Evolutionary conservation across 1,139 yeast genomes (phyloP).

Genomic region (Saccharomyces pastorianus): DNA sequence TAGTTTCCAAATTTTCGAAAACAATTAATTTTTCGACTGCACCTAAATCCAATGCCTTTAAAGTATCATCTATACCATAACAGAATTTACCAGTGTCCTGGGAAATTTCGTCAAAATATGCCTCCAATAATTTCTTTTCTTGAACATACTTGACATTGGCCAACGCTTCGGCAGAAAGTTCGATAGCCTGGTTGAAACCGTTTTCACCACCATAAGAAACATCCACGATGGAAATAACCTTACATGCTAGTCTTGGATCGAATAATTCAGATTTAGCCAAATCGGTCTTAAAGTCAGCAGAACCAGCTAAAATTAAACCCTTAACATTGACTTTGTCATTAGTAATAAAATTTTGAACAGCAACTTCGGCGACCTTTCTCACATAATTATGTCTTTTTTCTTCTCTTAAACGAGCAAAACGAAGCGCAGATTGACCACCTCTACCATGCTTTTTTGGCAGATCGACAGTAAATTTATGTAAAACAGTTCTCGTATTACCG

Average conservation of each 20-base stretch:
- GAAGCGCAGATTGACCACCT: slow-evolving; percentile 99
- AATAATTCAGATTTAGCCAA: slow-evolving; percentile 86
- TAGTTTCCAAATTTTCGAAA: slow-evolving; percentile 78
- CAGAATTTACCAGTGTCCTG: slow-evolving; percentile 96
- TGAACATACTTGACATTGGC: slow-evolving; percentile 96
- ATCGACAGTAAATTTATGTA: slow-evolving; percentile 94
- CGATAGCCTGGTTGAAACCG: slow-evolving; percentile 98
- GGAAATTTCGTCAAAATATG: slow-evolving; percentile 91
- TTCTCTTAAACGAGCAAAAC: slow-evolving; percentile 97
- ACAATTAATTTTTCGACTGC: slow-evolving; percentile 91
- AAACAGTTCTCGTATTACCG: slow-evolving; percentile 92
- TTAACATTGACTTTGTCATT: slow-evolving; percentile 88
- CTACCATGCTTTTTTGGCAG: slow-evolving; percentile 99
- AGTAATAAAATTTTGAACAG: slow-evolving; percentile 92
- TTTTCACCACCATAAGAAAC: slow-evolving; percentile 98
- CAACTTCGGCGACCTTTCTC: slow-evolving; percentile 95
- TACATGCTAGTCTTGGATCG: slow-evolving; percentile 79
- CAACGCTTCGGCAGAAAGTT: slow-evolving; percentile 89
- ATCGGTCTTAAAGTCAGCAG: slow-evolving; percentile 96
- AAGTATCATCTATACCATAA: slow-evolving; percentile 92
- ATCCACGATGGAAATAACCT: slow-evolving; percentile 87
- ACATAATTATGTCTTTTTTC: slow-evolving; percentile 98
- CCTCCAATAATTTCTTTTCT: slow-evolving; percentile 89
- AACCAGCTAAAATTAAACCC: slow-evolving; percentile 94
- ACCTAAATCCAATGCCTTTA: slow-evolving; percentile 92